Conservation (phyloP, 495 filamentous ascomycete genomes). For the Lasiosphaeria ovina region DNA sequence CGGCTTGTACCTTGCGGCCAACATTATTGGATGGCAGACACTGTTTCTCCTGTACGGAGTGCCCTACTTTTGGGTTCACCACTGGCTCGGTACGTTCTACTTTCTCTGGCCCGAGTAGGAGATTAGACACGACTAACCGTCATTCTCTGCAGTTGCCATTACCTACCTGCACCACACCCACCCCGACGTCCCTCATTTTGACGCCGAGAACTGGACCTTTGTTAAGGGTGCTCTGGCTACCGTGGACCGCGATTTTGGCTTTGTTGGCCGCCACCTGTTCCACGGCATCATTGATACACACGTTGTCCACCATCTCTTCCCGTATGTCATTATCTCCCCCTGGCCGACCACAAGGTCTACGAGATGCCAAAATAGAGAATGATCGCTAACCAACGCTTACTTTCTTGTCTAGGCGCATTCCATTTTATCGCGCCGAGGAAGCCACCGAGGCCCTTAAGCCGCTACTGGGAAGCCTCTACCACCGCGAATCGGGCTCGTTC, state of each 20-base stretch:
- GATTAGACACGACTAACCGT: constrained; percentile 25
- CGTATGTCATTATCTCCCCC: constrained; percentile 22
- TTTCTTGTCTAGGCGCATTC: constrained; percentile 59
- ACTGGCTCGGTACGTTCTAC: constrained; percentile 73
- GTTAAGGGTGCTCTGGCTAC: constrained; percentile 82
- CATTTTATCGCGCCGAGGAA: constrained; percentile 87
- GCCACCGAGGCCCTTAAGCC: constrained; percentile 78
- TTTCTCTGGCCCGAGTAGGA: neutral
- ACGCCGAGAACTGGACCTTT: constrained; percentile 73
- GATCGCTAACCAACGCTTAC: neutral
- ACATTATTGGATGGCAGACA: constrained; percentile 78
- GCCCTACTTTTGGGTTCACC: constrained; percentile 97
- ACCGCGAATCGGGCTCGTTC: constrained; percentile 48
- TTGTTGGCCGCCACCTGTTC: constrained; percentile 77
- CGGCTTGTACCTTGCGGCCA: constrained; percentile 55
- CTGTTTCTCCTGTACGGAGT: constrained; percentile 85
- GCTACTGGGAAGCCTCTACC: constrained; percentile 78
- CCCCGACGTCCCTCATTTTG: constrained; percentile 76
- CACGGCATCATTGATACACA: constrained; percentile 91
- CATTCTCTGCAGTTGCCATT: constrained; percentile 58
- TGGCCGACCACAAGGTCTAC: neutral
- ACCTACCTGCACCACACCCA: constrained; percentile 92
- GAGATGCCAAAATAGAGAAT: too few relatives aligned
- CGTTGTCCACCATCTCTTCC: constrained; percentile 84
- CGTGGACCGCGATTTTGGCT: constrained; percentile 85